A percentile compares a stretch with the other conserved stretches of the same genome.
These are phyloP conservation scores for Cryptococcus floricola DNA, from an alignment of 1,284 basidiomycete species.

Conservation along the genomic window DNA sequence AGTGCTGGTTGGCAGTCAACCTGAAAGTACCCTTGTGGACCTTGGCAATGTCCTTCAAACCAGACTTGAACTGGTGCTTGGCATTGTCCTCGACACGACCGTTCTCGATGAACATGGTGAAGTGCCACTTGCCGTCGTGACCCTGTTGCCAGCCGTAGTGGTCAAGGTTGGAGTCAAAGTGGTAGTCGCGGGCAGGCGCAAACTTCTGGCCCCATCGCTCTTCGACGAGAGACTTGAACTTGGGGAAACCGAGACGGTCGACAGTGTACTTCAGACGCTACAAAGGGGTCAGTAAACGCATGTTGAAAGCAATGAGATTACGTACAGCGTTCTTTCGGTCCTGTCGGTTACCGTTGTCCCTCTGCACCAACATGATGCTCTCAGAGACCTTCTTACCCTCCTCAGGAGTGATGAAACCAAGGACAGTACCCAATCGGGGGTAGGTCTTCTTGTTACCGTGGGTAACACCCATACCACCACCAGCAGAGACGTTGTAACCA, in stretches of 20 bases:
- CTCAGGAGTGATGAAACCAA: conserved; percentile 89
- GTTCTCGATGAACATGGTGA: conserved; percentile 95
- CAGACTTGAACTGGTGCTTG: conserved; percentile 86
- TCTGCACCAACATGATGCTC: conserved; percentile 87
- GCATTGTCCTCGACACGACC: conserved; percentile 93
- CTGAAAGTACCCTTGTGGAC: conserved; percentile 91
- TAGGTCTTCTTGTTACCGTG: conserved; percentile 99
- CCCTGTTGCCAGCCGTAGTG: conserved; percentile 90
- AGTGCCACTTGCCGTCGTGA: conserved; percentile 84
- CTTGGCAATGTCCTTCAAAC: conserved; percentile 85
- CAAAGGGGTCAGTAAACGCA: not conserved
- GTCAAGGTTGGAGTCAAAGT: conserved; percentile 88
- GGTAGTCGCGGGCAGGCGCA: conserved; percentile 67
- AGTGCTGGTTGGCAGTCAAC: conserved; percentile 91
- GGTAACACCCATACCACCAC: conserved; percentile 99
- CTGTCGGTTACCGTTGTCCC: conserved; percentile 91
- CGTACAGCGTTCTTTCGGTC: conserved; percentile 68
- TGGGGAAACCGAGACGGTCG: conserved; percentile 83
- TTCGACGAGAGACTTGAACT: conserved; percentile 88
- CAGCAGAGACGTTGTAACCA: conserved; percentile 86
- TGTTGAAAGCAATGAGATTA: not conserved
- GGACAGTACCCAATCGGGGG: conserved; percentile 78
- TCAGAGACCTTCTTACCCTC: conserved; percentile 85
- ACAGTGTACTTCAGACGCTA: conserved; percentile 90
- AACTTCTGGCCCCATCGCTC: conserved; percentile 78